These are phyloP conservation scores for Dryadomyces quercus-mongolicae DNA, from an alignment of 2,329 filamentous ascomycete genomes.

Conservation along the genomic window DNA sequence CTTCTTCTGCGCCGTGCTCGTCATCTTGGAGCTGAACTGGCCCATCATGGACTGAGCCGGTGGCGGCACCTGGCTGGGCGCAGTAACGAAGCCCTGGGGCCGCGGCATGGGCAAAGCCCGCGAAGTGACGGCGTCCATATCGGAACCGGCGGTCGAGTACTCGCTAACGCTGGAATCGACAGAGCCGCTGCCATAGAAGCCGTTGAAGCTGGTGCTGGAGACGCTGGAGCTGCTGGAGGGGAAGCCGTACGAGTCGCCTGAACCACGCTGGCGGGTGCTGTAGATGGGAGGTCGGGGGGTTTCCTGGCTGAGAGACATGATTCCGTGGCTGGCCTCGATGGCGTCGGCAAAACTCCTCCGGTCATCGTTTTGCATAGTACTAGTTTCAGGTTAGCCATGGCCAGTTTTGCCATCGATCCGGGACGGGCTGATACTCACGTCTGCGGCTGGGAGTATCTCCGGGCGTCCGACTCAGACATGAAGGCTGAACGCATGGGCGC, in stretches of 20 bases:
- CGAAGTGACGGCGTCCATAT: conserved; percentile 71
- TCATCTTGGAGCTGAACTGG: conserved; percentile 93
- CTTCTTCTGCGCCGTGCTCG: conserved; percentile 94
- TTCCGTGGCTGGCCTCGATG: conserved; percentile 83
- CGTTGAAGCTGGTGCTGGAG: conserved; percentile 68
- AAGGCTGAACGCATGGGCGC: conserved; percentile 49
- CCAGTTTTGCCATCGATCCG: not conserved
- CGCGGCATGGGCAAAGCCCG: conserved; percentile 80
- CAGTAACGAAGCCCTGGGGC: conserved; percentile 46
- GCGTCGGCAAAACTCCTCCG: conserved; percentile 72
- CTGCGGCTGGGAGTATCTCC: conserved; percentile 24
- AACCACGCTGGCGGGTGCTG: conserved; percentile 53
- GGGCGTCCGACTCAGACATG: conserved; percentile 14
- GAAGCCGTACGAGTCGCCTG: conserved; percentile 83
- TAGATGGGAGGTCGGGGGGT: conserved; percentile 78
- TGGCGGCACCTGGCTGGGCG: conserved; percentile 36
- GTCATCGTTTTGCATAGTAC: conserved; percentile 41
- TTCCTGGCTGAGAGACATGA: conserved; percentile 93
- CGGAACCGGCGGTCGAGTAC: conserved; percentile 80
- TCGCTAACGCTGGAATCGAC: conserved; percentile 79
- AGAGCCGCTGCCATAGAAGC: conserved; percentile 68
- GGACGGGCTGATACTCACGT: too few relatives aligned
- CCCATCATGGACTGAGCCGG: conserved; percentile 97
- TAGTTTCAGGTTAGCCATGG: conserved; percentile 13
- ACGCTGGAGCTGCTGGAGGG: conserved; percentile 82